Percentiles rank a stretch among this genome's conserved stretches.
phyloP scores from a whole-genome alignment of 306 rosid genomes.

The Sicyos edulis region DNA sequence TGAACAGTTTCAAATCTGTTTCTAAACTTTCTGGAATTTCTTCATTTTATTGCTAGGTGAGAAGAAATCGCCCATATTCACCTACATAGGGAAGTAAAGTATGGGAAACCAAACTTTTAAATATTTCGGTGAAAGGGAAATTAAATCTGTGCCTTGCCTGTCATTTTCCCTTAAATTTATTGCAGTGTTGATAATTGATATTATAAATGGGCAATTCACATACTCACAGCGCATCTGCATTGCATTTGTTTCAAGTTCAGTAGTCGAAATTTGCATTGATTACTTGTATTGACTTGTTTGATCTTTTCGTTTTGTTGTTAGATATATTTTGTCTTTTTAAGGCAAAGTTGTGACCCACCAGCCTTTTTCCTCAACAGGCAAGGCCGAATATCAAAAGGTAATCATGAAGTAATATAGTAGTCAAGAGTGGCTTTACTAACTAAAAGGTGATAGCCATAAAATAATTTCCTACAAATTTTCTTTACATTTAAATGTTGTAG shows the following conservation, averaged over 20 bases:
- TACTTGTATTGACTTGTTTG: constrained; percentile 2
- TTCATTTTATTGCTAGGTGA: constrained; percentile 1
- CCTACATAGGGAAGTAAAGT: neutral
- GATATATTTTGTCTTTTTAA: neutral
- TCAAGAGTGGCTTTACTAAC: too few relatives aligned
- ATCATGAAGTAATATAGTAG: too few relatives aligned
- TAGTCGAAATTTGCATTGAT: neutral
- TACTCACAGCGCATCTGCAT: too few relatives aligned
- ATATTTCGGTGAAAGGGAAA: neutral
- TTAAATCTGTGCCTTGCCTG: neutral
- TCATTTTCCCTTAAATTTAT: neutral
- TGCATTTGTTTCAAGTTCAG: too few relatives aligned
- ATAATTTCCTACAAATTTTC: too few relatives aligned
- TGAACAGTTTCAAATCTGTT: neutral
- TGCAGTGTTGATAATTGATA: neutral
- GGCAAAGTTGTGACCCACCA: neutral
- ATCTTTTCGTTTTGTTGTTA: neutral
- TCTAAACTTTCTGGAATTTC: neutral
- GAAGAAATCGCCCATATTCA: neutral
- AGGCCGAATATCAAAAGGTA: neutral
- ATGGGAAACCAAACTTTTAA: constrained; percentile 5
- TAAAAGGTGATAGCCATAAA: too few relatives aligned
- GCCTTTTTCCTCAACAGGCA: neutral
- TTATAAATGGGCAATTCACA: neutral
- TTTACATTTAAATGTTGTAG: too few relatives aligned